Base-by-base conservation (phyloP, 73 alveolate genomes). In the Uronychia setigera region DNA sequence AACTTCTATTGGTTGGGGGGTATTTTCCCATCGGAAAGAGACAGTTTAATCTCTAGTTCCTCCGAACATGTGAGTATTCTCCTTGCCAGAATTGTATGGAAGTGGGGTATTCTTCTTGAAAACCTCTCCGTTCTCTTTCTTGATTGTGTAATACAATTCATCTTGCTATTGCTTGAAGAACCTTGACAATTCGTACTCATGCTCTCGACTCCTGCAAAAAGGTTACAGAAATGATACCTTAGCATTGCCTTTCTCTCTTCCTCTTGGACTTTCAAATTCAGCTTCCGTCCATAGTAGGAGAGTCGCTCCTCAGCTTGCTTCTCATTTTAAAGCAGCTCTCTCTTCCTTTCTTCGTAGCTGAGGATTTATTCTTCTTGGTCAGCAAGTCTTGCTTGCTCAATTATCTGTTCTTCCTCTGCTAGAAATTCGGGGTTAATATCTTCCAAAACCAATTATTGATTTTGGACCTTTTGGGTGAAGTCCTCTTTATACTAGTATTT, bases 41-140 rank as follows among this genome's bases (percentile, higher is more conserved):
- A 80, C 77, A 26, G 58, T 78, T 31, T 77, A 46, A 77, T 88
- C 89, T 84, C 94, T 60, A 0, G 60, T 88, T 57, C 94, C 83
- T 34, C 79, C 88, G 46, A 74, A 81, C 58, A 87, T 46, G 19
- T 46, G 67, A 46, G 5, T 46, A 46, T 46, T 19, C 0, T 80
- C 59, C 26, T 33, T 29, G 25, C 35, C 59, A 13, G 58, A 35
- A 57, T 27, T 80, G 80, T 33, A n/a, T 19, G 29, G 79, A 14
- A 1, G 13, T 26, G 87, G 33, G 11, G 27, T 26, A 28, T 57
- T 33, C 59, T 33, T 80, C 31, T 33, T 80, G 11, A 35, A 0
- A 25, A 80, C 57, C 29, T 35, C 33, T 33, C 59, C 31, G 32
- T n/a, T 80, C 29, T 75, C 87, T 31, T 33, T 35, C 31, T 80